Evolutionary conservation across 306 rosid species (phyloP), one percentile per base, ranked within the genome.

Genomic region (Malus sylvestris): DNA sequence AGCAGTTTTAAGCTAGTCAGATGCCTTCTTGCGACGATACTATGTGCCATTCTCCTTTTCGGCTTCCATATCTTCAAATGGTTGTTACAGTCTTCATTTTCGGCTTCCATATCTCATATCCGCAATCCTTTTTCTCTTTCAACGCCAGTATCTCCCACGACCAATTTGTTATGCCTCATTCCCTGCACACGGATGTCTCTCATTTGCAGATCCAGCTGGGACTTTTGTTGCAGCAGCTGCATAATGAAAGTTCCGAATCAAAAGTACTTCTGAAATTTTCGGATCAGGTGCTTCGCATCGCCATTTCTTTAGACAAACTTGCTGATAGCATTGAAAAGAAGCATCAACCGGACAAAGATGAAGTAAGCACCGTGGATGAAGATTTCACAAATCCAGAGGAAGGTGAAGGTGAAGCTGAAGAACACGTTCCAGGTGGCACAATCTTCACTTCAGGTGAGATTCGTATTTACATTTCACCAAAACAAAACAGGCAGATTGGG

Each of bases 391-490:
- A 72, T 64, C 38, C 77, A 0, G 81, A 79, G 44, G 71, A 71
- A 32, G 67, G 46, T 62, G 81, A 62, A 51, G 67, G 12, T 62
- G 81, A 62, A 51, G 67, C 32, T 1, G 73, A 40, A 72, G 73
- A 53, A 38, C 64, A 46, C 5, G 18, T 59, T 4, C 64, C 25
- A 22, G 16, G 46, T 42, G n/a, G 4, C 66, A 51, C 53, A 20
- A 60, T 35, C 46, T 79, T 79, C 82, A 71, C 14, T 35, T 72
- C 82, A 53, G 73, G 78, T 64, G 77, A 79, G 73, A 52, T 40
- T 27, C 62, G 4, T 20, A 79, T 58, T 40, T 79, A 79, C 67
- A 79, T 52, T 63, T 79, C 73, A 38, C 77, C 82, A 25, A 79
- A 79, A 53, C 77, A 66, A 61, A 78, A 71, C 55, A 63, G 77